A percentile compares a stretch with the other conserved stretches of the same genome.
Conservation (phyloP, 2,329 filamentous ascomycete genomes). For the Metarhizium robertsii region DNA sequence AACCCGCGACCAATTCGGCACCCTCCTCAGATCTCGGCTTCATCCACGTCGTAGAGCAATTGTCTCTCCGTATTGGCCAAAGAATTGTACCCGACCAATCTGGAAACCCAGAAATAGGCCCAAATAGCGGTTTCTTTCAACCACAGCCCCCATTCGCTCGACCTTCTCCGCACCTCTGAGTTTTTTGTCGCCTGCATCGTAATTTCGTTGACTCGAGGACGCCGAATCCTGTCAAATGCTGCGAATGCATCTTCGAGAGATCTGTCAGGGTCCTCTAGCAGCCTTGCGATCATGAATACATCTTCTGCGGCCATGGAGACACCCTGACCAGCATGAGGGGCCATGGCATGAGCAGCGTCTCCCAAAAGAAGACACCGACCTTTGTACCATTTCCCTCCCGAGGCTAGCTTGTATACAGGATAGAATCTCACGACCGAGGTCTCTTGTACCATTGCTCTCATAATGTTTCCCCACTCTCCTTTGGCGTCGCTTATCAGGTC, state of each 20-base stretch:
- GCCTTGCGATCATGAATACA: constrained; percentile 33
- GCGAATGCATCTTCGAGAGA: background rate
- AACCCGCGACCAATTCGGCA: background rate
- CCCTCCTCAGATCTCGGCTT: background rate
- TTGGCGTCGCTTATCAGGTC: constrained; percentile 12
- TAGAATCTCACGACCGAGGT: constrained; percentile 20
- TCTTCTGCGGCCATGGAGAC: constrained; percentile 48
- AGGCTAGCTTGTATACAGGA: constrained; percentile 21
- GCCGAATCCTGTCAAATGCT: background rate
- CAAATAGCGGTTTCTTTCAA: constrained; percentile 2
- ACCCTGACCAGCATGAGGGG: constrained; percentile 44
- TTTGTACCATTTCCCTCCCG: constrained; percentile 20
- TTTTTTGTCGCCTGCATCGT: background rate
- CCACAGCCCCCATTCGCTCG: background rate
- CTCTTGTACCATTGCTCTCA: constrained; percentile 10
- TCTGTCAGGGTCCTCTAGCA: constrained; percentile 17
- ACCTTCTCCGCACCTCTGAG: background rate
- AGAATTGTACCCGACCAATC: background rate
- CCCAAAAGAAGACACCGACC: constrained; percentile 38
- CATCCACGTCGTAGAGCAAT: constrained; percentile 3
- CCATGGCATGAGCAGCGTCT: constrained; percentile 46
- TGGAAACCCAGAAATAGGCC: background rate
- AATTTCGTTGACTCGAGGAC: constrained; percentile 2
- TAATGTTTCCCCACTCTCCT: constrained; percentile 17
- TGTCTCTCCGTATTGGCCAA: background rate